phyloP scores from a whole-genome alignment of 176 grass and related monocot species.

The Olyra latifolia region DNA sequence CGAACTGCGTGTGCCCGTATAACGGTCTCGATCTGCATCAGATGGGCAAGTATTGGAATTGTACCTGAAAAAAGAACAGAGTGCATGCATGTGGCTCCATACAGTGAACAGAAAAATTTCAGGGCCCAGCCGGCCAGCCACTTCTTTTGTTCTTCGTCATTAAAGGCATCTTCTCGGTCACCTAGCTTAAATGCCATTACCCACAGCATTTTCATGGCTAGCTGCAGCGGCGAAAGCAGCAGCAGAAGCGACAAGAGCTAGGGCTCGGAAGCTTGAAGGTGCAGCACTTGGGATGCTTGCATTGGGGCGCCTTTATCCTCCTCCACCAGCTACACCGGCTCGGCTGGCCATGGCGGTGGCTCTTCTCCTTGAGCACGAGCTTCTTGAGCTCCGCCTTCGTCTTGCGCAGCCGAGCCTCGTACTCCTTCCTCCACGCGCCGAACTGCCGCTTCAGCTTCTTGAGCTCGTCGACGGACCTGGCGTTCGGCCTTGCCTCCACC shows the following conservation, averaged over 20 bases:
- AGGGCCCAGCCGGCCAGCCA: not conserved
- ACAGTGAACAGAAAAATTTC: not conserved
- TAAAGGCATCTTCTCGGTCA: not conserved
- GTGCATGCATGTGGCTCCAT: not conserved
- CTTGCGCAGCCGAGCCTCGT: conserved; percentile 32
- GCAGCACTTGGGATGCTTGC: conserved; percentile 32
- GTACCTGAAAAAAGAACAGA: too few relatives aligned
- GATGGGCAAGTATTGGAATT: too few relatives aligned
- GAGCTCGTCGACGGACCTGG: conserved; percentile 43
- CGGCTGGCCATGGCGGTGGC: not conserved
- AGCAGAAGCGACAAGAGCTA: not conserved
- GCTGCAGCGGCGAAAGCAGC: conserved; percentile 29
- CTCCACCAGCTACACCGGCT: conserved; percentile 37
- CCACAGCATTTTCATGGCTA: not conserved
- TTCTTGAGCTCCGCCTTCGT: conserved; percentile 42
- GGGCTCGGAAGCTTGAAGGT: conserved; percentile 25
- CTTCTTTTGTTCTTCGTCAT: too few relatives aligned
- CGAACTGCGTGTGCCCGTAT: too few relatives aligned
- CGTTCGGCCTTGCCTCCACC: not conserved
- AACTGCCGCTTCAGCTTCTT: conserved; percentile 40
- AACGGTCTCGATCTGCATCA: too few relatives aligned
- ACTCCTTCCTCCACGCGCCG: conserved; percentile 54
- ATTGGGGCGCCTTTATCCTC: conserved; percentile 29
- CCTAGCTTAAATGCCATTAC: too few relatives aligned
- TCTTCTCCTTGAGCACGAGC: conserved; percentile 22